Base-by-base conservation (phyloP, 352 stramenopile species). In the Globisporangium middletonii region DNA sequence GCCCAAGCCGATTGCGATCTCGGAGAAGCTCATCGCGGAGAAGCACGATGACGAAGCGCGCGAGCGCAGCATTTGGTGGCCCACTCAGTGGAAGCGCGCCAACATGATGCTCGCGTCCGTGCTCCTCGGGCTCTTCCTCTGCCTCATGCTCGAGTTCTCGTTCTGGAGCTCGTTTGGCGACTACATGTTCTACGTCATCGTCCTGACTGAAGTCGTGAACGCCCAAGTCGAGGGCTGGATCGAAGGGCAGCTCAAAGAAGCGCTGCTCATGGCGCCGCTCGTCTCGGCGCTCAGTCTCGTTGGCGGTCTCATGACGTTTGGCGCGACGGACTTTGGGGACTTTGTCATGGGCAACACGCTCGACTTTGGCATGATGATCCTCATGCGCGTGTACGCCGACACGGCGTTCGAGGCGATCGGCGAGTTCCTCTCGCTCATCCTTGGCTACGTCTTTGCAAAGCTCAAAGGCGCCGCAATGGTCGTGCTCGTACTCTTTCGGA, bases 121-220 rank as follows among this genome's bases (percentile, higher is more conserved):
- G 38, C 54, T 95, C 12, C 81, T 98, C 16, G 88, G 82, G 6
- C 69, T 99, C 5, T 97, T 98, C 33, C 79, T 98, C 42, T 86
- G 97, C 8, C 66, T 98, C 7, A 86, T 98, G 68, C 73, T 98
- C 16, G 96, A 99, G 68, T 96, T 98, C 50, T 98, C 92, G 16
- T 98, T 98, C 62, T 99, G 95, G 96, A 79, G 76, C 45, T 77
- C 86, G 11, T 99, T 98, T 63, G 94, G 93, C 15, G 72, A 83
- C 51, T 97, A 98, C 69, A 97, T 99, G 65, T 99, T 97, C 75
- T 97, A 97, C 63, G 90, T 98, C 9, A 97, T 98, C 50, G 77
- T 99, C 51, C 73, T 84, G 9, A 88, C 96, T 51, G 96, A 98
- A 58, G 65, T 98, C 15, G 56, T 99, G 15, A 94, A 89, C 47